Evolutionary conservation across 495 filamentous ascomycete species (phyloP).

Genomic region (Baudoinia panamericana): DNA sequence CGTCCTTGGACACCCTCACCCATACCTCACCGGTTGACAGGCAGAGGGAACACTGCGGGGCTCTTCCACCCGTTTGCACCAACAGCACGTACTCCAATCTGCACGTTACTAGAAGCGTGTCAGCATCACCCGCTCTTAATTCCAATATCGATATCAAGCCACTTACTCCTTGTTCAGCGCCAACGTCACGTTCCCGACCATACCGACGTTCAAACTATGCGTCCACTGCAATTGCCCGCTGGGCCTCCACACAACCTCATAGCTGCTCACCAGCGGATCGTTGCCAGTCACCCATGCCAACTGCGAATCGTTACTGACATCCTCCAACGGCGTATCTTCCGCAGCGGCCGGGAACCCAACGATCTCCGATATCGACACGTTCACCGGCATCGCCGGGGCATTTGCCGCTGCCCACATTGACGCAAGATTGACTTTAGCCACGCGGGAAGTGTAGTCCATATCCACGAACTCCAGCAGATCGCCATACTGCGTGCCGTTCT

Average conservation of each 20-base stretch:
- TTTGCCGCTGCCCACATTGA: constrained; percentile 38
- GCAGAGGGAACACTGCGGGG: constrained; percentile 26
- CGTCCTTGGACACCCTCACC: too few relatives aligned
- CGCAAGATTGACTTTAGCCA: constrained; percentile 39
- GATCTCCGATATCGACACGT: constrained; percentile 36
- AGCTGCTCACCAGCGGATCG: constrained; percentile 25
- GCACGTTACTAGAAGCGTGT: too few relatives aligned
- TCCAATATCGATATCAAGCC: too few relatives aligned
- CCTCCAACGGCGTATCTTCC: constrained; percentile 13
- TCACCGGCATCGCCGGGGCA: constrained; percentile 33
- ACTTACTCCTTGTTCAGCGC: constrained; percentile 41
- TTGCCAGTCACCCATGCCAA: constrained; percentile 33
- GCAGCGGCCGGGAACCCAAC: constrained; percentile 16
- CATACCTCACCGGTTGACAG: constrained; percentile 4
- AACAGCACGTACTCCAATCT: constrained; percentile 39
- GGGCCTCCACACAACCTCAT: constrained; percentile 40
- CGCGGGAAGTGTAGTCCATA: constrained; percentile 37
- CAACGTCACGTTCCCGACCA: constrained; percentile 31
- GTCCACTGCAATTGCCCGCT: constrained; percentile 14
- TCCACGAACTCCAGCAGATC: constrained; percentile 41
- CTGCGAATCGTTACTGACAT: constrained; percentile 33
- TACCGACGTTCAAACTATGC: constrained; percentile 14
- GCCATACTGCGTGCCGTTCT: constrained; percentile 37
- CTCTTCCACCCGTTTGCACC: constrained; percentile 35
- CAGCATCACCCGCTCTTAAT: too few relatives aligned